Percentiles rank a stretch among this genome's conserved stretches.
phyloP scores from a whole-genome alignment of 768 basidiomycete genomes.

The Boletus vinaceobasis region DNA sequence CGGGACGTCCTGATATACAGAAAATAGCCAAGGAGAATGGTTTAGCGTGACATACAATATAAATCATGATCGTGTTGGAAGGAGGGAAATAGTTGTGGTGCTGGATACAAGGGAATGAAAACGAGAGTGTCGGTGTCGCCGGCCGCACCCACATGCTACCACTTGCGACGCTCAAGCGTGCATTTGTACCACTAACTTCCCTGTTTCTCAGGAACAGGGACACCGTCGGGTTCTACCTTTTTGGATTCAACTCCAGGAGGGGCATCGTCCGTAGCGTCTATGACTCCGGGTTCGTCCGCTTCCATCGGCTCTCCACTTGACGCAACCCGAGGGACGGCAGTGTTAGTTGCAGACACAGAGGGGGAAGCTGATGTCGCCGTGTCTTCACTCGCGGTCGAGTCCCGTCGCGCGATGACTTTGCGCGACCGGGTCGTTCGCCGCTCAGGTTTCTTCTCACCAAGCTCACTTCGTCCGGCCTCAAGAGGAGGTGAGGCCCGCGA shows the following conservation, averaged over 20 bases:
- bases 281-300: constrained; percentile 7
- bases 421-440: constrained; percentile 50
- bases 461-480: constrained; percentile 15
- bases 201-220: background rate
- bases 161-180: background rate
- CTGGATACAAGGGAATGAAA: constrained; percentile 3
- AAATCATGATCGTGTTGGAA: constrained; percentile 2
- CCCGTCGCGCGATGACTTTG: constrained; percentile 39
- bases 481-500: constrained; percentile 22
- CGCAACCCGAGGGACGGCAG: constrained; percentile 1
- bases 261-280: constrained; percentile 2
- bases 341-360: constrained; percentile 30
- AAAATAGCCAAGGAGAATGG: constrained; percentile 2
- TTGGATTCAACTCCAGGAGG: constrained; percentile 1
- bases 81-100: background rate
- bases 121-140: background rate
- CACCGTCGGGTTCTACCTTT: background rate
- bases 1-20: constrained; percentile 12
- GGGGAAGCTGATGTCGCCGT: constrained; percentile 35
- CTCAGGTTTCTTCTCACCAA: constrained; percentile 26
- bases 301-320: constrained; percentile 17
- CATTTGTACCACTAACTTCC: background rate
- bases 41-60: constrained; percentile 13
- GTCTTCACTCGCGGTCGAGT: constrained; percentile 53
- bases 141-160: background rate